These are phyloP conservation scores for Eucalyptus cloeziana DNA, from an alignment of 345 rosid species.

Conservation along the genomic window DNA sequence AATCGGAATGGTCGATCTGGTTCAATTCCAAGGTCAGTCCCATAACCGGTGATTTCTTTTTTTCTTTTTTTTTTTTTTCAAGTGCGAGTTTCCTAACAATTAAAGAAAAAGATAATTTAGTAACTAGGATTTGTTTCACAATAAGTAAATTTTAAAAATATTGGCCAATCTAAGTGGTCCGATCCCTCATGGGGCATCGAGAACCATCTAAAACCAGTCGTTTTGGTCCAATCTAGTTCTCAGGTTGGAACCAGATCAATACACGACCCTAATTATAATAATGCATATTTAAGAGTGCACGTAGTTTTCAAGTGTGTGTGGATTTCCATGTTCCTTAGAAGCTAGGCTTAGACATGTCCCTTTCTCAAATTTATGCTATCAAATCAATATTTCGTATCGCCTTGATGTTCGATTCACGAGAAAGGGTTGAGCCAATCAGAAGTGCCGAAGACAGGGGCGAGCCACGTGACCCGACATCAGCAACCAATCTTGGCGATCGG, in stretches of 20 bases:
- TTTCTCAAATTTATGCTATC: background rate
- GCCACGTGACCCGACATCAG: background rate
- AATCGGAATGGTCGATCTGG: rapidly evolving
- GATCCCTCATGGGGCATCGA: background rate
- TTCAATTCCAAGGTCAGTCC: background rate
- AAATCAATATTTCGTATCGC: background rate
- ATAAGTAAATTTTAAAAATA: no score
- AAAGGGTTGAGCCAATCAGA: background rate
- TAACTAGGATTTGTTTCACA: no score
- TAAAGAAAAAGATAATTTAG: no score
- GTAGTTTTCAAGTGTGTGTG: no score
- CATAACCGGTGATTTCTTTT: no score
- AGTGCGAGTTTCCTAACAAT: background rate
- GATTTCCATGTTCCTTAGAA: background rate
- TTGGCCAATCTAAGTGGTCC: background rate
- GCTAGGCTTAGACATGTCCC: background rate
- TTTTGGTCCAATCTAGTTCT: background rate
- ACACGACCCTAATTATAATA: background rate
- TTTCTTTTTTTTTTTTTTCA: no score
- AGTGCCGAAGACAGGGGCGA: rapidly evolving
- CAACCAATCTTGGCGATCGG: background rate
- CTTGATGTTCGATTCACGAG: background rate
- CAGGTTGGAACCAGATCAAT: background rate
- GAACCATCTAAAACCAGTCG: no score
- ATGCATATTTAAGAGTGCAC: background rate